Base-by-base conservation (phyloP, 2,329 filamentous ascomycete species). In the Aspergillus ibericus region DNA sequence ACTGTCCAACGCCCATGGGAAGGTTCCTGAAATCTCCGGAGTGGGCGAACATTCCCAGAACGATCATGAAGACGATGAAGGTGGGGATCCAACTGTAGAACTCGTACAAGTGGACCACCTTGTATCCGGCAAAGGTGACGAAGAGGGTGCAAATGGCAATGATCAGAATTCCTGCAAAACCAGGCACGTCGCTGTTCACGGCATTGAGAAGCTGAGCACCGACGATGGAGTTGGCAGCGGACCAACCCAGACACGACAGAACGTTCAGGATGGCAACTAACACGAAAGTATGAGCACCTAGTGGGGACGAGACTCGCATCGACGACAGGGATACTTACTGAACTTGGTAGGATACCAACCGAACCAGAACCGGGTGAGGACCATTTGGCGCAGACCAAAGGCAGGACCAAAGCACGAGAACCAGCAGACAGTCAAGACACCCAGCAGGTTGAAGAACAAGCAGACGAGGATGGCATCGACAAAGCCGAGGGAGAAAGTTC, bases 371-470 rank as follows among this genome's bases (percentile, higher is more conserved):
- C 90, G 82, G 10, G 88, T 87, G n/a, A 93, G 80, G 1, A 92
- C 88, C 87, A 93, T 92, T 70, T 92, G 90, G 55, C 90, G 85
- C 63, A 92, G 80, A 4, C 90, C 90, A 64, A 91, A 92, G 8
- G 78, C 78, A 2, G 90, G 87, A 2, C 90, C 90, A 69, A 92
- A 91, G 16, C 85, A 90, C 1, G 88, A 89, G 79, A 92, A 92
- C 75, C 88, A 91, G 69, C 85, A 88, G 15, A 91, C 89, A 0
- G 89, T 88, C 50, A 87, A 69, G 50, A 89, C 82, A n/a, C 88
- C 89, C 9, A 93, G 78, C 4, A 91, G 70, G 67, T 92, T 93
- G 78, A 93, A 84, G 76, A 92, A 90, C 53, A 93, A 73, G 59
- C 90, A 87, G 32, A 87, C 83, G 47, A 93, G 77, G 34, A 89